phyloP scores from a whole-genome alignment of 2,329 filamentous ascomycete genomes.

The Diplocarpon rosae region DNA sequence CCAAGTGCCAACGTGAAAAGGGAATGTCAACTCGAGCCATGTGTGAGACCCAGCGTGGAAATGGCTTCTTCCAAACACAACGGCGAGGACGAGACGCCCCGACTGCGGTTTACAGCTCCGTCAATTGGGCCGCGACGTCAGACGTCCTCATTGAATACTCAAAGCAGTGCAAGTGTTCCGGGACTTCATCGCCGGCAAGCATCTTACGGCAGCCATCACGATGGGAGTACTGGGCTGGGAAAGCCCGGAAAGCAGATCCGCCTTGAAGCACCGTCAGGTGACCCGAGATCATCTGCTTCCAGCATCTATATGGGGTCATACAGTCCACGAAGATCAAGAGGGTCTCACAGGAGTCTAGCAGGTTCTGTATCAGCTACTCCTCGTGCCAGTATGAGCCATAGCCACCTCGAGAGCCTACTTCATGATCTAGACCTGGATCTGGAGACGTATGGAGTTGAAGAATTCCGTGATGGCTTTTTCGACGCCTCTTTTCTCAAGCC shows the following conservation, averaged over 20 bases:
- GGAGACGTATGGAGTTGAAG: constrained; percentile 33
- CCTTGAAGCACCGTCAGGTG: constrained; percentile 16
- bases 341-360: constrained; percentile 15
- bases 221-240: neutral
- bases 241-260: constrained; percentile 20
- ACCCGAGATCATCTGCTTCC: constrained; percentile 15
- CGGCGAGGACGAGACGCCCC: constrained; percentile 12
- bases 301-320: constrained; percentile 29
- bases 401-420: constrained; percentile 24
- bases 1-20: too few species aligned
- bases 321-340: constrained; percentile 21
- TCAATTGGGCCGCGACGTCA: constrained; percentile 10
- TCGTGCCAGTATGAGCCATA: constrained; percentile 23
- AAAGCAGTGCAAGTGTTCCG: constrained; percentile 7
- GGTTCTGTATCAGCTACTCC: constrained; percentile 22
- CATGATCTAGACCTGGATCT: constrained; percentile 28
- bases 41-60: neutral
- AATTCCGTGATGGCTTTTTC: constrained; percentile 34
- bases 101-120: constrained; percentile 10
- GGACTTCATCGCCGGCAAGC: constrained; percentile 14
- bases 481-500: constrained; percentile 34
- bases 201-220: constrained; percentile 3
- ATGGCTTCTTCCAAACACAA: constrained; percentile 14
- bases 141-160: constrained; percentile 2
- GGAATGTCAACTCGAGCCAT: too few species aligned